phyloP scores from a whole-genome alignment of 2,329 filamentous ascomycete species.

The Fusarium penzigii region DNA sequence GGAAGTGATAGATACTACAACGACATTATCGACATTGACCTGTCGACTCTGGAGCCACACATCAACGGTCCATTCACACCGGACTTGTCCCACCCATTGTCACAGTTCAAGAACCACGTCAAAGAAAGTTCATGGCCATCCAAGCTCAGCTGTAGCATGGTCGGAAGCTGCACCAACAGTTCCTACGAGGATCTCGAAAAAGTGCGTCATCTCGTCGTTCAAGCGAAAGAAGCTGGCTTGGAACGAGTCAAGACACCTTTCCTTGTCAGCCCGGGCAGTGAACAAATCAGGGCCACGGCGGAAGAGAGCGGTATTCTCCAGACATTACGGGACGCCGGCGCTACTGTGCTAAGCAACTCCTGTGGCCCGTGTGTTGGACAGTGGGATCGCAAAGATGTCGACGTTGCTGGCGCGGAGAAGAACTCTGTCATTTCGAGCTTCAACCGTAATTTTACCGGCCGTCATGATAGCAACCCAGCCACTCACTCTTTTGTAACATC shows the following conservation, averaged over 20 bases:
- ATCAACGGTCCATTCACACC: constrained; percentile 98
- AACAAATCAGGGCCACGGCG: constrained; percentile 93
- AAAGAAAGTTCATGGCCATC: constrained; percentile 86
- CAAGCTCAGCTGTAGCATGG: constrained; percentile 87
- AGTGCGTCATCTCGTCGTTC: constrained; percentile 70
- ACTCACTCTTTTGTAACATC: constrained; percentile 94
- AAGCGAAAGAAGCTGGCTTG: constrained; percentile 42
- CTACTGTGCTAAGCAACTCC: constrained; percentile 88
- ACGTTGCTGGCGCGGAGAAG: constrained; percentile 74
- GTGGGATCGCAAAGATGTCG: constrained; percentile 91
- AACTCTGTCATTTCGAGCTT: constrained; percentile 99
- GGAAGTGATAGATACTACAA: constrained; percentile 83
- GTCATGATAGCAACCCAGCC: constrained; percentile 94
- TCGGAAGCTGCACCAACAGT: constrained; percentile 98
- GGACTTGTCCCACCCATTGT: constrained; percentile 89
- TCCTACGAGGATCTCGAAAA: constrained; percentile 86
- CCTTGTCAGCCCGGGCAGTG: constrained; percentile 94
- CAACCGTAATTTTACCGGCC: constrained; percentile 99
- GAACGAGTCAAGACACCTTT: constrained; percentile 75
- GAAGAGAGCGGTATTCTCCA: constrained; percentile 84
- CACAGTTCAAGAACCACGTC: constrained; percentile 83
- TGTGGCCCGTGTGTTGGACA: constrained; percentile 94
- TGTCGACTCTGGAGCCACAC: constrained; percentile 88
- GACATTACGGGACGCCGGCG: constrained; percentile 84
- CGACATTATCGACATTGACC: constrained; percentile 84